phyloP scores from a whole-genome alignment of 768 basidiomycete genomes.

The Russula dissimulans region DNA sequence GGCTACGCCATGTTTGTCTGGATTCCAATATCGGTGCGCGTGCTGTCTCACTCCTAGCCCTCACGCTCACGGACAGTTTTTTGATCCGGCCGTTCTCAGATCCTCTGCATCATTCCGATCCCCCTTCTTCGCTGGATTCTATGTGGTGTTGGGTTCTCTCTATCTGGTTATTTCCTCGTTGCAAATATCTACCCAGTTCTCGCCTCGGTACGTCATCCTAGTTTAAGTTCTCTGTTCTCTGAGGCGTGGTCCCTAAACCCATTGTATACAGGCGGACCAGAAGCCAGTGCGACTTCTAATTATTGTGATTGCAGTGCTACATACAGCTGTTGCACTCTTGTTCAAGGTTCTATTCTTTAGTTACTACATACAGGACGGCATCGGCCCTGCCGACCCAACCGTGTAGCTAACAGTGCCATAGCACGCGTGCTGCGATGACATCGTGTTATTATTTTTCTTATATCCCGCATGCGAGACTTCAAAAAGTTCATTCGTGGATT shows the following conservation, averaged over 20 bases:
- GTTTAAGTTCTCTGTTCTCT: neutral
- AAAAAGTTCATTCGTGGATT: too few species aligned
- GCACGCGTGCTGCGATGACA: neutral
- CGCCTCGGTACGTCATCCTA: constrained; percentile 49
- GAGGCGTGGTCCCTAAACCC: neutral
- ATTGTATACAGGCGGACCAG: constrained; percentile 57
- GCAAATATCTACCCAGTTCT: constrained; percentile 87
- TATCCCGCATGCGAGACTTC: neutral
- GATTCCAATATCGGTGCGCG: constrained; percentile 76
- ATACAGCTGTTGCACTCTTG: constrained; percentile 70
- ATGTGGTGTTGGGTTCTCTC: constrained; percentile 56
- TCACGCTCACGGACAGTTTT: neutral
- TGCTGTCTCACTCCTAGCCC: neutral
- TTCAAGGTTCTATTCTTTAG: constrained; percentile 77
- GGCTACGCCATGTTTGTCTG: constrained; percentile 78
- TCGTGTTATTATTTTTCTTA: neutral
- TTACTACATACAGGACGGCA: constrained; percentile 39
- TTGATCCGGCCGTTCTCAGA: constrained; percentile 29
- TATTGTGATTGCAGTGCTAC: constrained; percentile 62
- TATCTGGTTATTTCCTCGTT: constrained; percentile 84
- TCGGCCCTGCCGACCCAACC: constrained; percentile 33
- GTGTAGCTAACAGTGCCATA: constrained; percentile 10
- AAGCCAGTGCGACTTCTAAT: constrained; percentile 81
- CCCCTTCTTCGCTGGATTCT: constrained; percentile 77
- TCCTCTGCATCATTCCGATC: constrained; percentile 81